These are phyloP conservation scores for Xanthoparmelia taractica DNA, from an alignment of 495 filamentous ascomycete genomes.

Conservation along the genomic window DNA sequence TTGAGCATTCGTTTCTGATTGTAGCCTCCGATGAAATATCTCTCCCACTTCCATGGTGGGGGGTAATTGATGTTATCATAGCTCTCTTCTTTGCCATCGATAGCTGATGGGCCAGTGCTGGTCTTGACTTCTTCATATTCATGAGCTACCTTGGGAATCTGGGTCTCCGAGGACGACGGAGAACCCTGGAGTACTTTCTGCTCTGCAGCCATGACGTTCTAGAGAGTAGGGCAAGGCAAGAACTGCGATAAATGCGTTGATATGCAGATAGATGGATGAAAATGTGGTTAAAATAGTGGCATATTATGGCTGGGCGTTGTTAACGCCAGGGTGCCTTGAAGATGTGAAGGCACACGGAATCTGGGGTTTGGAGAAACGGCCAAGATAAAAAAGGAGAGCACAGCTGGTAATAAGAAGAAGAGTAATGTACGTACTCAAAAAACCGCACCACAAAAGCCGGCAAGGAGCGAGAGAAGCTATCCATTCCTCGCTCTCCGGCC, in stretches of 20 bases:
- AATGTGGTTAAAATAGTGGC: background rate
- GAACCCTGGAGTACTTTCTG: background rate
- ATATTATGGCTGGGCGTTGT: background rate
- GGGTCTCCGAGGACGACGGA: conserved; percentile 11
- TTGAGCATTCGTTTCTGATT: conserved; percentile 25
- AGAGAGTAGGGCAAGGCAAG: background rate
- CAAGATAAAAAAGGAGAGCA: too few relatives aligned
- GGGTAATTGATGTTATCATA: conserved; percentile 24
- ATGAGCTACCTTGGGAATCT: conserved; percentile 1
- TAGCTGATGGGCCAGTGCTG: background rate
- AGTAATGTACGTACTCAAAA: conserved; percentile 5
- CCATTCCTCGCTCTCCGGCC: too few relatives aligned
- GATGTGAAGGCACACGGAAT: background rate
- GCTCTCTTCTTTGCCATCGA: conserved; percentile 15
- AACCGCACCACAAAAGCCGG: background rate
- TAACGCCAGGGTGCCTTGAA: background rate
- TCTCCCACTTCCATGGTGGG: conserved; percentile 26
- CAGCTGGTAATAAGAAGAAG: too few relatives aligned
- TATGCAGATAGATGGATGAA: background rate
- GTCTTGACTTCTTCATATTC: too few relatives aligned
- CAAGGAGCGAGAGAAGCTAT: background rate
- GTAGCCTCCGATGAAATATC: conserved; percentile 25
- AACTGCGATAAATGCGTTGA: background rate
- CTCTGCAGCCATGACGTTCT: conserved; percentile 1
- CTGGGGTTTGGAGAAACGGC: background rate